A percentile compares a stretch with the other conserved stretches of the same genome.
These are phyloP conservation scores for Narthecium ossifragum DNA, from an alignment of 106 monocot genomes.

Conservation along the genomic window DNA sequence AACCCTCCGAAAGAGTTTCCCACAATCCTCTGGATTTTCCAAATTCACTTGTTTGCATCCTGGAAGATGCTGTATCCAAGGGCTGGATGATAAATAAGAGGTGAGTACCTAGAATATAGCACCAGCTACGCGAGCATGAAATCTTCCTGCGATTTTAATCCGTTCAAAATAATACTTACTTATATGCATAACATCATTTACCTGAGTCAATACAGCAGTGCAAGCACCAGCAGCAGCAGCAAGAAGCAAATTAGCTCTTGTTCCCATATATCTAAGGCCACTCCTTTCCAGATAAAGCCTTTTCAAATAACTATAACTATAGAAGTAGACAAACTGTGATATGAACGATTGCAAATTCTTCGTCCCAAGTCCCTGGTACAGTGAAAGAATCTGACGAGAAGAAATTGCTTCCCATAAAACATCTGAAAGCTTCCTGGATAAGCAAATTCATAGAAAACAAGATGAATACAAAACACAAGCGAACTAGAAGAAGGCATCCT, in stretches of 20 bases:
- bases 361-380: constrained; percentile 88
- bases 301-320: constrained; percentile 97
- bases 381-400: constrained; percentile 55
- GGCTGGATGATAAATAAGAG: constrained; percentile 45
- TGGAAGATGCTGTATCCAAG: constrained; percentile 91
- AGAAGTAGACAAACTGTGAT: constrained; percentile 92
- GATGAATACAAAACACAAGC: neutral
- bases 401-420: constrained; percentile 88
- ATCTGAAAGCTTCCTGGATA: constrained; percentile 78
- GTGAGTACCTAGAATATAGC: neutral
- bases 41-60: constrained; percentile 99
- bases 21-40: constrained; percentile 83
- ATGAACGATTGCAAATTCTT: constrained; percentile 91
- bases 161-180: neutral
- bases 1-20: constrained; percentile 68
- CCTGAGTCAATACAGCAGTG: constrained; percentile 80
- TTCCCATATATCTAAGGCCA: constrained; percentile 76
- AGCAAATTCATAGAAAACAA: neutral
- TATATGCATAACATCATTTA: constrained; percentile 22
- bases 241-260: constrained; percentile 78
- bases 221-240: constrained; percentile 96
- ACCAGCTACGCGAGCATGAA: neutral
- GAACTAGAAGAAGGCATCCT: neutral
- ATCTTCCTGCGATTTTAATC: neutral
- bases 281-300: constrained; percentile 70